A percentile compares a stretch with the other conserved stretches of the same genome.
Conservation (phyloP, 2,329 filamentous ascomycete genomes). For the Aspergillus aculeatinus region DNA sequence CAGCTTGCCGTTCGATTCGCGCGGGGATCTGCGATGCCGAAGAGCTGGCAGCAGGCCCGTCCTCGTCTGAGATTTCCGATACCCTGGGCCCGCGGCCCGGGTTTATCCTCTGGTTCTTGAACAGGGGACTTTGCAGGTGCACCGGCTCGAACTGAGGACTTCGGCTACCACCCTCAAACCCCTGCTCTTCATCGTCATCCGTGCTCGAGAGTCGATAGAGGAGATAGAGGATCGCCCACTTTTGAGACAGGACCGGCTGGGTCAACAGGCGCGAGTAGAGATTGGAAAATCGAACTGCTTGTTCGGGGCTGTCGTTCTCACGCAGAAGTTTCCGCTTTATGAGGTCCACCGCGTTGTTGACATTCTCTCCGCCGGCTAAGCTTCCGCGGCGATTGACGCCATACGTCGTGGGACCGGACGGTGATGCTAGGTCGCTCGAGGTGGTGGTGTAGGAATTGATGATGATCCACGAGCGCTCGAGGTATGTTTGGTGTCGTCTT, state of each 20-base stretch:
- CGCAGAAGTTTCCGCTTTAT: constrained; percentile 86
- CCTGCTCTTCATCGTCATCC: constrained; percentile 24
- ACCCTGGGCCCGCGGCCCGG: constrained; percentile 18
- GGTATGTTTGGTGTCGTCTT: constrained; percentile 32
- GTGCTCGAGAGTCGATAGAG: constrained; percentile 79
- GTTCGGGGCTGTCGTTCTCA: constrained; percentile 68
- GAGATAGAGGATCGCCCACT: constrained; percentile 94
- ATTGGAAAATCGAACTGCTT: constrained; percentile 83
- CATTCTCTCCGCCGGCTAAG: constrained; percentile 45
- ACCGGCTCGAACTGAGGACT: constrained; percentile 43
- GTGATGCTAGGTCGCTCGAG: constrained; percentile 28
- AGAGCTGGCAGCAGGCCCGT: constrained; percentile 41
- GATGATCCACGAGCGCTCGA: constrained; percentile 41
- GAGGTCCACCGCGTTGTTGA: constrained; percentile 88
- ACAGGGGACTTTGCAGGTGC: constrained; percentile 39
- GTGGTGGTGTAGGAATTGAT: constrained; percentile 32
- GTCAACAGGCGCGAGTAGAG: constrained; percentile 85
- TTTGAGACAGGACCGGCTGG: constrained; percentile 89
- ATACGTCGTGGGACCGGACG: constrained; percentile 19
- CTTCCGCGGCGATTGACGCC: constrained; percentile 30
- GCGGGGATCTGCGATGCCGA: constrained; percentile 40
- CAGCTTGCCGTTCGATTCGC: constrained; percentile 27
- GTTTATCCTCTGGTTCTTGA: constrained; percentile 26
- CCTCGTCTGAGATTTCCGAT: constrained; percentile 33
- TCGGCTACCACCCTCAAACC: constrained; percentile 30